A percentile compares a stretch with the other conserved stretches of the same genome.
Evolutionary conservation across 371 early-diverging fungal genomes (phyloP).

Genomic region (Mortierella polycephala): DNA sequence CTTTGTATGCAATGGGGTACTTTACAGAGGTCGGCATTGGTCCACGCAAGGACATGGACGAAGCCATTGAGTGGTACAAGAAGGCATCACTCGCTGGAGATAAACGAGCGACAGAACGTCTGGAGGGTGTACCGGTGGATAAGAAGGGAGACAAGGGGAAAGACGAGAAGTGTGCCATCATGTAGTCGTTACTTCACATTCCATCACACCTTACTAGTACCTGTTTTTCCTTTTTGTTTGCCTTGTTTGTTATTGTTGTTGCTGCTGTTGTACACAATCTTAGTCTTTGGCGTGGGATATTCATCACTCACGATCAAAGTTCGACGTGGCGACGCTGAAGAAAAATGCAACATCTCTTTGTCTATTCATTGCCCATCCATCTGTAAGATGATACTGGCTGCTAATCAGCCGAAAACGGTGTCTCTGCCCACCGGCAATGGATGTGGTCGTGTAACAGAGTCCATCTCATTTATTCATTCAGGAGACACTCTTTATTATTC

Average conservation of each 20-base stretch:
- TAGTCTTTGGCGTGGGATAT: no score
- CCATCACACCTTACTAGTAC: not conserved
- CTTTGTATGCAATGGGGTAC: constrained; percentile 90
- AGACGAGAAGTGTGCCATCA: constrained; percentile 27
- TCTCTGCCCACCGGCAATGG: no score
- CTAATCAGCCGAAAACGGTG: no score
- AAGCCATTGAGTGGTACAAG: constrained; percentile 75
- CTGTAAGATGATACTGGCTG: no score
- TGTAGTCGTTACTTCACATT: constrained; percentile 11
- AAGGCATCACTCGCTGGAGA: constrained; percentile 85
- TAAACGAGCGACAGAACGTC: constrained; percentile 75
- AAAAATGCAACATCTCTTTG: no score
- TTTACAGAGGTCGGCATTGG: constrained; percentile 88
- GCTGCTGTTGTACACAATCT: no score
- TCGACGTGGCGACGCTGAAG: no score
- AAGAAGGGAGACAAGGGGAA: constrained; percentile 30
- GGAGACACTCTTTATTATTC: no score
- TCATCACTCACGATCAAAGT: no score
- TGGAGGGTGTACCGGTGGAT: constrained; percentile 36
- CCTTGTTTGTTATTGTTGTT: not conserved
- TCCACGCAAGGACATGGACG: constrained; percentile 69
- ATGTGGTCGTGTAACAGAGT: no score
- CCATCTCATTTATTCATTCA: no score
- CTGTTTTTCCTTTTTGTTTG: not conserved
- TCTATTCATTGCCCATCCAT: no score